Conservation (phyloP, 1,284 basidiomycete species). For the Trichosporon sp. region DNA sequence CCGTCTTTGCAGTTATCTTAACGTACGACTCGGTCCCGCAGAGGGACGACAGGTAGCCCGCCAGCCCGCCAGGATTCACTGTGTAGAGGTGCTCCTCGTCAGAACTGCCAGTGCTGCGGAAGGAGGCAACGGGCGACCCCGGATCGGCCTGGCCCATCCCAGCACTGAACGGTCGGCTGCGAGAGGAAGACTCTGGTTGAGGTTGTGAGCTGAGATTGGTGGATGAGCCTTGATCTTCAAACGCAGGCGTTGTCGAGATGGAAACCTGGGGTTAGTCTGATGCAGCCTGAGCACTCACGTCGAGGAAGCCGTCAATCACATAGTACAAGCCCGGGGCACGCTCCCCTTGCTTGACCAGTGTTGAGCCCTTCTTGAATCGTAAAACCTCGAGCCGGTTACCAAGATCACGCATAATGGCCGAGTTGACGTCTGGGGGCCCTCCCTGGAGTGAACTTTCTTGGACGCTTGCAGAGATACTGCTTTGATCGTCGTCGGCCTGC, state of each 20-base stretch:
- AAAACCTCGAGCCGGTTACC: slow-evolving; percentile 96
- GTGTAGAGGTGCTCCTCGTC: slow-evolving; percentile 70
- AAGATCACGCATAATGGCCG: slow-evolving; percentile 57
- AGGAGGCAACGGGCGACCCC: slow-evolving; percentile 4
- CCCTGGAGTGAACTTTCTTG: slow-evolving; percentile 51
- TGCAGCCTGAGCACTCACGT: slow-evolving; percentile 55
- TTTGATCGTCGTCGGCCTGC: slow-evolving; percentile 66
- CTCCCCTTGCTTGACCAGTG: slow-evolving; percentile 85
- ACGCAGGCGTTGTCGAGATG: background rate
- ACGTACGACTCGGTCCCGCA: slow-evolving; percentile 91
- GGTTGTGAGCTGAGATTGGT: background rate
- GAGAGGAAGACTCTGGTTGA: background rate
- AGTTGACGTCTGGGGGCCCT: slow-evolving; percentile 21
- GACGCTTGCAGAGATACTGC: slow-evolving; percentile 54
- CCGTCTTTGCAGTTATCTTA: slow-evolving; percentile 89
- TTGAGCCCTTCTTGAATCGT: slow-evolving; percentile 82
- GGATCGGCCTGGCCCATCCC: slow-evolving; percentile 32
- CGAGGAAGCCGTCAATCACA: slow-evolving; percentile 95
- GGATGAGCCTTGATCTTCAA: background rate
- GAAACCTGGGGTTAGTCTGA: background rate
- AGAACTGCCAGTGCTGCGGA: background rate
- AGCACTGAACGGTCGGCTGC: slow-evolving; percentile 33
- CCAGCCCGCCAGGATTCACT: slow-evolving; percentile 95
- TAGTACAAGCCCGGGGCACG: slow-evolving; percentile 77
- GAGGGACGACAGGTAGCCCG: slow-evolving; percentile 93